Evolutionary conservation across 495 filamentous ascomycete species (phyloP).

Genomic region (Elasticomyces elasticus): DNA sequence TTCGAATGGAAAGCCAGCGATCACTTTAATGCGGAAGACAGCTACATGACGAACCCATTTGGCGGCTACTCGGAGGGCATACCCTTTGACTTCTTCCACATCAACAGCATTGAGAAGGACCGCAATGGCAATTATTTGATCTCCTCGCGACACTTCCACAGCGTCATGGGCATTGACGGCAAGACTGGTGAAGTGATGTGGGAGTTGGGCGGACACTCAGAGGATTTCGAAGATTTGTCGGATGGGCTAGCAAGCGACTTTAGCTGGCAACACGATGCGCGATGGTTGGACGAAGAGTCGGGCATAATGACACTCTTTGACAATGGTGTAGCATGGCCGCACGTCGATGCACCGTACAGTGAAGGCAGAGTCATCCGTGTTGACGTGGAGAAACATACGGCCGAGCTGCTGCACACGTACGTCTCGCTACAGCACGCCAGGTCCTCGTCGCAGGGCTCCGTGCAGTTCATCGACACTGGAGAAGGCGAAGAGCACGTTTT

Average conservation of each 20-base stretch:
- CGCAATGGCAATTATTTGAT: slow-evolving; percentile 25
- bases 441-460: slow-evolving; percentile 23
- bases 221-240: slow-evolving; percentile 19
- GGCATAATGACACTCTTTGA: slow-evolving; percentile 24
- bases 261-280: slow-evolving; percentile 26
- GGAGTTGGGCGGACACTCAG: slow-evolving; percentile 22
- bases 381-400: slow-evolving; percentile 10
- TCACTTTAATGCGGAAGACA: slow-evolving; percentile 26
- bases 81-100: slow-evolving; percentile 28
- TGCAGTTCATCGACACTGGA: slow-evolving; percentile 19
- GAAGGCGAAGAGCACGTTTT: slow-evolving; percentile 22
- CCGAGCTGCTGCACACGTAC: slow-evolving; percentile 5
- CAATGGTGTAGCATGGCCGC: slow-evolving; percentile 22
- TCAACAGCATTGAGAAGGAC: slow-evolving; percentile 30
- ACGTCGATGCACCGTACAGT: slow-evolving; percentile 19
- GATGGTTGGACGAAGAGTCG: slow-evolving; percentile 19
- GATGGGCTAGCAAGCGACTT: slow-evolving; percentile 21
- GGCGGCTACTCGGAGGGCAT: slow-evolving; percentile 11
- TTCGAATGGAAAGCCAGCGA: slow-evolving; percentile 36
- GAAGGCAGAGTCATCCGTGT: slow-evolving; percentile 17
- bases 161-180: slow-evolving; percentile 21
- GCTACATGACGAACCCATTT: slow-evolving; percentile 16
- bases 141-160: slow-evolving; percentile 25
- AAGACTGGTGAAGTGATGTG: slow-evolving; percentile 22
- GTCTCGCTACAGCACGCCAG: slow-evolving; percentile 10